Conservation (phyloP, 495 filamentous ascomycete species). For the Aspergillus steynii region DNA sequence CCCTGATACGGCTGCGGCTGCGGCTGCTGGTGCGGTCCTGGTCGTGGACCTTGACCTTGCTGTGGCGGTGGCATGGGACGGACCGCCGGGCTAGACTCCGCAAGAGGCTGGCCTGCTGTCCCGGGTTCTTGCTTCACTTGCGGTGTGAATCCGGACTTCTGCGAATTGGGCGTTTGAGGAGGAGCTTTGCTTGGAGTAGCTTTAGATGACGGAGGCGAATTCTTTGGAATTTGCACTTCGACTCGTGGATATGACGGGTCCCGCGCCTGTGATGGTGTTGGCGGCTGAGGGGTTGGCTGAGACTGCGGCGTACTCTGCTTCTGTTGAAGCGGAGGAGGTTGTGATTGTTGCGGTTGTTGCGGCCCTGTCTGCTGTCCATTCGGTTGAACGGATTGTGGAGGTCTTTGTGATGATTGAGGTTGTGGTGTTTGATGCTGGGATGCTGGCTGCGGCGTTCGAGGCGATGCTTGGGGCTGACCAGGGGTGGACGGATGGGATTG, state of each 20-base stretch:
- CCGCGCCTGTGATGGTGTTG: conserved; percentile 23
- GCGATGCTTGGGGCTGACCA: conserved; percentile 10
- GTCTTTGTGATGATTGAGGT: conserved; percentile 11
- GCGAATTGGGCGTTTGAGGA: conserved; percentile 21
- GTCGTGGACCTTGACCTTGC: conserved; percentile 27
- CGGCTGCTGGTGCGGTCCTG: conserved; percentile 31
- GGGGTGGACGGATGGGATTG: conserved; percentile 25
- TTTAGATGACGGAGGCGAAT: conserved; percentile 24
- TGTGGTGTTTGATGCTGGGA: conserved; percentile 7
- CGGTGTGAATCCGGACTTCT: conserved; percentile 17
- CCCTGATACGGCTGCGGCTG: conserved; percentile 37
- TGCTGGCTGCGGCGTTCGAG: conserved; percentile 9
- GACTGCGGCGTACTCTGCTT: conserved; percentile 13
- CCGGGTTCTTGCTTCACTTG: conserved; percentile 40
- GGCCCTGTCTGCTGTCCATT: conserved; percentile 14
- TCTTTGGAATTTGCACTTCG: conserved; percentile 28
- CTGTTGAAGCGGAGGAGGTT: conserved; percentile 14
- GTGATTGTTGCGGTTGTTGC: conserved; percentile 15
- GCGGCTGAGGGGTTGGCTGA: conserved; percentile 19
- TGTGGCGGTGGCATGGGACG: conserved; percentile 15
- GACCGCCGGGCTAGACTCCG: conserved; percentile 14
- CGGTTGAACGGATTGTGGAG: conserved; percentile 13
- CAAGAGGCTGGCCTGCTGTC: conserved; percentile 15
- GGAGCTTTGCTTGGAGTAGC: conserved; percentile 21
- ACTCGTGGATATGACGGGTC: conserved; percentile 29